These are phyloP conservation scores for Lodderomyces parapsilosis DNA, from an alignment of 1,139 yeast species.

Conservation along the genomic window DNA sequence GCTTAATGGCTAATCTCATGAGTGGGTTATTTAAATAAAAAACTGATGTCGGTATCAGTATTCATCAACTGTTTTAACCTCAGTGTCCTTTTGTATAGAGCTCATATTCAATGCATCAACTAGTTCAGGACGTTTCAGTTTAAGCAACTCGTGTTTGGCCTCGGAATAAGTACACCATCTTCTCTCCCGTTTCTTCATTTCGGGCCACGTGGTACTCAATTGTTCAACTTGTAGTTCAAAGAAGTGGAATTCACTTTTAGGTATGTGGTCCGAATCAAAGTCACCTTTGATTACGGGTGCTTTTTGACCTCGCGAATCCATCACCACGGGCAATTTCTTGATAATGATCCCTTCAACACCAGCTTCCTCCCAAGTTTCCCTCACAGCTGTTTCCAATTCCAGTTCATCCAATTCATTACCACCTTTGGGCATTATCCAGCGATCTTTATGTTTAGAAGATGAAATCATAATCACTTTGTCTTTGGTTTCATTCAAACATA, in stretches of 20 bases:
- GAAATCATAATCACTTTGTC: constrained; percentile 73
- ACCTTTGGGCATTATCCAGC: constrained; percentile 94
- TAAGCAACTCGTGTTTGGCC: constrained; percentile 62
- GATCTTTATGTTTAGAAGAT: constrained; percentile 62
- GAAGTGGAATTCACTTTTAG: constrained; percentile 80
- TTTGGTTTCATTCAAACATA: constrained; percentile 59
- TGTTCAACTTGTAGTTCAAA: constrained; percentile 67
- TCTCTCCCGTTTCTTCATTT: constrained; percentile 55
- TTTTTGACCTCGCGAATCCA: constrained; percentile 67
- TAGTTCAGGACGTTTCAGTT: constrained; percentile 67
- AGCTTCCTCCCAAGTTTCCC: constrained; percentile 99
- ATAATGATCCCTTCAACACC: constrained; percentile 73
- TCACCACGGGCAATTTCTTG: constrained; percentile 58
- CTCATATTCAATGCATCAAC: constrained; percentile 61
- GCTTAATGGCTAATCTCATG: constrained; percentile 83
- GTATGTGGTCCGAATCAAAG: constrained; percentile 44
- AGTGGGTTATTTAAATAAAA: constrained; percentile 61
- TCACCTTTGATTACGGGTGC: constrained; percentile 50
- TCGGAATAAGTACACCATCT: constrained; percentile 76
- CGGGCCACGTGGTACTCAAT: constrained; percentile 74
- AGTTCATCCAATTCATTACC: constrained; percentile 89
- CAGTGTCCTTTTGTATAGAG: constrained; percentile 39
- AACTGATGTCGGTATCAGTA: constrained; percentile 5
- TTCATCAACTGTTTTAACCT: constrained; percentile 8
- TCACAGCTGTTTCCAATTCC: constrained; percentile 58